Base-by-base conservation (phyloP, 495 filamentous ascomycete species). In the Tetracladium marchalianum region DNA sequence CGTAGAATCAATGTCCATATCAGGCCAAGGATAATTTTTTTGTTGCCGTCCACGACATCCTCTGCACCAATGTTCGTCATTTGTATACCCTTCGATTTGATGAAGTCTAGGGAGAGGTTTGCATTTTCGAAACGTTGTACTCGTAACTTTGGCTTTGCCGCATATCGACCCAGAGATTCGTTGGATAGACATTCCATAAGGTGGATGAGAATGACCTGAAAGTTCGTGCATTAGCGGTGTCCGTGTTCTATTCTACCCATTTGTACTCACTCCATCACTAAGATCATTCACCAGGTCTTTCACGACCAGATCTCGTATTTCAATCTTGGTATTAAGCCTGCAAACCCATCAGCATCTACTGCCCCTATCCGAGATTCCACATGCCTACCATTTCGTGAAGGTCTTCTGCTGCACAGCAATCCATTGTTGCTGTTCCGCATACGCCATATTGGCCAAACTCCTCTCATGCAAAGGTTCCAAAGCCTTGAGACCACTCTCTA, bases 71-170 rank as follows among this genome's bases (percentile, higher is more conserved):
- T 97, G 57, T 98, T 98, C 48, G 87, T 95, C 82, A 97, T 87
- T 59, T 93, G 88, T 43, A 98, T 97, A 18, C 87, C 81, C 54
- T 87, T 73, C 19, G 81, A 80, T 59, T 86, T 90, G 67, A 98
- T 88, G 57, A 87, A 97, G 62, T 96, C 82, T 51, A 98, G 77
- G 33, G 86, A 84, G 53, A 87, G 83, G 66, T 98, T 97, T 64
- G 92, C 92, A 76, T 98, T 98, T 67, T 98, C 92, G 71, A 95
- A 96, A 55, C 84, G 81, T 66, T 98, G 92, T 49, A 98, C 93
- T 37, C 92, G 88, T 50, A 98, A 74, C 66, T 94, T 95, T 17
- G 92, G 92, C 55, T 86, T 87, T 37, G 89, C 83, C 41, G 92
- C 92, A 78, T 98, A 98, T 66, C 88, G 83, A 55, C 92, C 92